phyloP scores from a whole-genome alignment of 2,329 filamentous ascomycete genomes.

The Botrytis galanthina region DNA sequence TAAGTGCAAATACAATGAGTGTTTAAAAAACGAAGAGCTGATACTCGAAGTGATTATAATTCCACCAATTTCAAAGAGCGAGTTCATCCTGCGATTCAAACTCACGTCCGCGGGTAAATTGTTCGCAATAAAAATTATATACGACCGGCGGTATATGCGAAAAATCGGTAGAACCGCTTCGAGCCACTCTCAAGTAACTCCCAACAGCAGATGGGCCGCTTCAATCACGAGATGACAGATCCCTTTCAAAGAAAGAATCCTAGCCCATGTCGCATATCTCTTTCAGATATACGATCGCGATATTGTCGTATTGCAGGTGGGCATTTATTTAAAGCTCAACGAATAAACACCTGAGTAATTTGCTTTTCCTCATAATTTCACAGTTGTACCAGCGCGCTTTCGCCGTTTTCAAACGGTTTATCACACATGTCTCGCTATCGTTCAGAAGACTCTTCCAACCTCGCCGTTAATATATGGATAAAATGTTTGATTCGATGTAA shows the following conservation, averaged over 20 bases:
- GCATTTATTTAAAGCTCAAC: too few relatives aligned
- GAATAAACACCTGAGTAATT: neutral
- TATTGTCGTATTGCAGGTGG: neutral
- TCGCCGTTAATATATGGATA: neutral
- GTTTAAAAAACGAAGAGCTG: neutral
- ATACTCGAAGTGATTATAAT: neutral
- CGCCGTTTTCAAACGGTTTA: neutral
- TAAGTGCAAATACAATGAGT: neutral
- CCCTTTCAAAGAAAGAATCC: neutral
- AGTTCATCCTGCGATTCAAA: neutral
- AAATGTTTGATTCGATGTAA: neutral
- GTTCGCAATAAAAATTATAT: neutral
- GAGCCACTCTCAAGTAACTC: neutral
- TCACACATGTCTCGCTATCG: neutral
- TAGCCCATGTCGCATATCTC: neutral
- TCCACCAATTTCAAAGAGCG: neutral
- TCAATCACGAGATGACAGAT: neutral
- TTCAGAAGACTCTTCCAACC: neutral
- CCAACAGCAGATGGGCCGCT: neutral
- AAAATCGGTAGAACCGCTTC: neutral
- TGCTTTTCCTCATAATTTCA: neutral
- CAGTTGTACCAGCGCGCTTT: neutral
- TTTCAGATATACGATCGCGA: neutral
- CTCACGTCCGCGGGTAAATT: neutral
- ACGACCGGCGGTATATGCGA: neutral